Conservation (phyloP, 257 asterid genomes). For the Solanum tarapatanum region DNA sequence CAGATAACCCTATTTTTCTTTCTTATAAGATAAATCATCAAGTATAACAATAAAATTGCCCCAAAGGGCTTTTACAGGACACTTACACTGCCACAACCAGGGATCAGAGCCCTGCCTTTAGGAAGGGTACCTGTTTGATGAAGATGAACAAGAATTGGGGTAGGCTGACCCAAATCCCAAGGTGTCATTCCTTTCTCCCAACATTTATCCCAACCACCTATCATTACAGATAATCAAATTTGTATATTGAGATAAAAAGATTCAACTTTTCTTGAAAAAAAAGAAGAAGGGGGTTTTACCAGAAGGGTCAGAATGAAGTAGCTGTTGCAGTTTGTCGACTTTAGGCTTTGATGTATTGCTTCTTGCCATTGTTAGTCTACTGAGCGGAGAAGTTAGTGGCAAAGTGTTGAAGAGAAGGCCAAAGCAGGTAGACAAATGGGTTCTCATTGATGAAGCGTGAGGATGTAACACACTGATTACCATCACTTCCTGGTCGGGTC, state of each 20-base stretch:
- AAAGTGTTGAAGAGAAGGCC: not conserved
- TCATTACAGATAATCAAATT: not conserved
- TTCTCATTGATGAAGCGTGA: not conserved
- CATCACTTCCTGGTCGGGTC: not conserved
- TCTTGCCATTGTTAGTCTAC: not conserved
- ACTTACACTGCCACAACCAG: constrained; percentile 88
- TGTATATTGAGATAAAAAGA: not conserved
- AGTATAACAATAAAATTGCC: not conserved
- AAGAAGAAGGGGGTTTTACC: constrained; percentile 6
- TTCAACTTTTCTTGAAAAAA: too few relatives aligned
- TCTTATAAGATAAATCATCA: not conserved
- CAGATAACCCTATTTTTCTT: not conserved
- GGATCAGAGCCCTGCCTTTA: constrained; percentile 67
- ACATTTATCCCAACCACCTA: constrained; percentile 74
- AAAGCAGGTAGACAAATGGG: not conserved
- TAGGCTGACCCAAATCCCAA: constrained; percentile 83
- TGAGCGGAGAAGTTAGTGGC: not conserved
- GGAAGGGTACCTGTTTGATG: constrained; percentile 50
- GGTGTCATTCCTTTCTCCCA: constrained; percentile 77
- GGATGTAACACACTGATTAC: not conserved
- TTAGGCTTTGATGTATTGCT: not conserved
- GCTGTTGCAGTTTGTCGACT: constrained; percentile 28
- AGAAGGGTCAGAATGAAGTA: constrained; percentile 29
- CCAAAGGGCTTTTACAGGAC: not conserved
- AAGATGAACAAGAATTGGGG: constrained; percentile 70